phyloP scores from a whole-genome alignment of 495 filamentous ascomycete species.

The Cetradonia linearis region DNA sequence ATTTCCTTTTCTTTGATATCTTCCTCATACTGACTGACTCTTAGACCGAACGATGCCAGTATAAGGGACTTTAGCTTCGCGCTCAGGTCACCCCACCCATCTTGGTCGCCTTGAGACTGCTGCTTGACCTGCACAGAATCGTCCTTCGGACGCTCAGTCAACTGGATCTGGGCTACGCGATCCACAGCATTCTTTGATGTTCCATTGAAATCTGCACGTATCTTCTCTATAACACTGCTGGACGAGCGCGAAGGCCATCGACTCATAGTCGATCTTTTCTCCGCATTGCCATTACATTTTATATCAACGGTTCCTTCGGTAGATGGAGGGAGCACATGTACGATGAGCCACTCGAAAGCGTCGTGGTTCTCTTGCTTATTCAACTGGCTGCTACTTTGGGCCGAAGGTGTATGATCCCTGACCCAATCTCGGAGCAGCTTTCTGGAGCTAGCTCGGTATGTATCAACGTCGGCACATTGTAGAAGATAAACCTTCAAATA shows the following conservation, averaged over 20 bases:
- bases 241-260: conserved; percentile 69
- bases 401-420: conserved; percentile 54
- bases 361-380: conserved; percentile 72
- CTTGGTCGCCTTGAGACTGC: conserved; percentile 48
- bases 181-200: conserved; percentile 68
- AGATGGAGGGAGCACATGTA: conserved; percentile 80
- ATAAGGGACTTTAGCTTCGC: conserved; percentile 80
- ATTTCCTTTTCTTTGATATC: conserved; percentile 91
- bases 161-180: conserved; percentile 74
- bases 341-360: conserved; percentile 91
- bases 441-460: conserved; percentile 70
- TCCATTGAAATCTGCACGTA: conserved; percentile 84
- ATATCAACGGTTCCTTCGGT: conserved; percentile 55
- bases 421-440: conserved; percentile 85
- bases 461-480: conserved; percentile 87
- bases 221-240: conserved; percentile 76
- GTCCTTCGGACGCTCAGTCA: conserved; percentile 40
- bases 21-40: conserved; percentile 91
- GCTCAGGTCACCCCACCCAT: conserved; percentile 72
- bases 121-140: conserved; percentile 5
- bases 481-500: conserved; percentile 87
- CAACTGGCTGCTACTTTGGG: conserved; percentile 33
- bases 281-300: conserved; percentile 33
- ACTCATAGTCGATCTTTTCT: conserved; percentile 40
- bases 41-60: conserved; percentile 76